These are phyloP conservation scores for Tanacetum coccineum DNA, from an alignment of 129 eudicot genomes.

Conservation along the genomic window DNA sequence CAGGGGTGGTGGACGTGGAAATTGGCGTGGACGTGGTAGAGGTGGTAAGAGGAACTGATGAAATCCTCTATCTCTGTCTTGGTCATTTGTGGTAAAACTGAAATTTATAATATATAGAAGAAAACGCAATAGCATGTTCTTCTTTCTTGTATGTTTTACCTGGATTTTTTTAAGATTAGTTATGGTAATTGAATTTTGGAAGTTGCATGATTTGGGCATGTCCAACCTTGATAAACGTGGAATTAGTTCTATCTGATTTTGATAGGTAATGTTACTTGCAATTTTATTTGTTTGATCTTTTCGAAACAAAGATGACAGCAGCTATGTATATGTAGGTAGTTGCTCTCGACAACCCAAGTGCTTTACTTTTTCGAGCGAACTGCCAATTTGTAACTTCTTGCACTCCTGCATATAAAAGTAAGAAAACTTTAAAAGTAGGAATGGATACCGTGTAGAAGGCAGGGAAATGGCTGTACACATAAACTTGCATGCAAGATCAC, in stretches of 20 bases:
- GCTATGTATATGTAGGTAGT: too few species aligned
- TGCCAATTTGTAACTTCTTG: too few species aligned
- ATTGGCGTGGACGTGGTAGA: conserved; percentile 56
- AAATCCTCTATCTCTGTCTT: background rate
- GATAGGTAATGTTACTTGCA: background rate
- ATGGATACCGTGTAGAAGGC: too few species aligned
- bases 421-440: too few species aligned
- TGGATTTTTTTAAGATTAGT: conserved; percentile 11
- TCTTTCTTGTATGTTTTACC: background rate
- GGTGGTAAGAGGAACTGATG: conserved; percentile 52
- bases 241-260: background rate
- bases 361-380: too few species aligned
- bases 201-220: background rate
- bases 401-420: too few species aligned
- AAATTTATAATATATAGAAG: conserved; percentile 7
- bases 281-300: background rate
- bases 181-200: conserved; percentile 3
- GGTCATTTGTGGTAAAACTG: background rate
- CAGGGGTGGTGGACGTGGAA: conserved; percentile 58
- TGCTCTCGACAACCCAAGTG: too few species aligned
- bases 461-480: too few species aligned
- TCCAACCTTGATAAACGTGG: background rate
- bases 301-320: too few species aligned
- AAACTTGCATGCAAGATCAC: too few species aligned
- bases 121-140: conserved; percentile 2